Evolutionary conservation across 176 grass and related monocot genomes (phyloP), one percentile per base, ranked within the genome.

Genomic region (Areca catechu): DNA sequence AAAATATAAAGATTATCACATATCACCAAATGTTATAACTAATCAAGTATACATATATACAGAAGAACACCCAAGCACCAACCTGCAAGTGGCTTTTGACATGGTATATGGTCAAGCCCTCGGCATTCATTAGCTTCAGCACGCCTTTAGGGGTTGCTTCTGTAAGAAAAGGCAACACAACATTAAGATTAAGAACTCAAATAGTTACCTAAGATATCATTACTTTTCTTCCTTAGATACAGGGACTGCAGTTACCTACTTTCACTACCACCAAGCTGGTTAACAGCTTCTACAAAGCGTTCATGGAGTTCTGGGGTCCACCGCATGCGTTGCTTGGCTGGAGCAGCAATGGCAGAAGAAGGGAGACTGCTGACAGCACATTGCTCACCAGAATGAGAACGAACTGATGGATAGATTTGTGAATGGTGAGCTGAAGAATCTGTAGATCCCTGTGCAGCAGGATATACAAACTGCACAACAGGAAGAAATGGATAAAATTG

Each of bases 41-140:
- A 29, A 29, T 29, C 27, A 29, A 29, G 34, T 14, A 12, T 43
- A 2, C 10, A 43, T 3, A 3, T 43, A 43, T 7, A 16, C 29
- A 62, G 56, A 15, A 56, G 34, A 59, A 24, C 9, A 63, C 27
- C 9, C 50, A 56, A 65, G 71, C 43, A 27, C 5, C 3, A 7
- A 95, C 89, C 80, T 85, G 89, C 24, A 95, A 68, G 77, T 95
- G 89, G 71, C 84, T 95, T 76, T 95, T 95, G 47, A 88, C 81
- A 74, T 95, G 84, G 71, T 88, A 95, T 95, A 89, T 85, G 61
- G 72, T 95, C 77, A 95, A 68, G 4, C 89, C 71, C 52, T 95
- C 78, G n/a, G 89, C 64, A 55, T 88, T 88, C 89, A 89, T 88
- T 48, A 95, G 51, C 62, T 88, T 95, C 52, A 85, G 77, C n/a